These are phyloP conservation scores for Kwoniella dendrophila DNA, from an alignment of 768 basidiomycete genomes.

Conservation along the genomic window DNA sequence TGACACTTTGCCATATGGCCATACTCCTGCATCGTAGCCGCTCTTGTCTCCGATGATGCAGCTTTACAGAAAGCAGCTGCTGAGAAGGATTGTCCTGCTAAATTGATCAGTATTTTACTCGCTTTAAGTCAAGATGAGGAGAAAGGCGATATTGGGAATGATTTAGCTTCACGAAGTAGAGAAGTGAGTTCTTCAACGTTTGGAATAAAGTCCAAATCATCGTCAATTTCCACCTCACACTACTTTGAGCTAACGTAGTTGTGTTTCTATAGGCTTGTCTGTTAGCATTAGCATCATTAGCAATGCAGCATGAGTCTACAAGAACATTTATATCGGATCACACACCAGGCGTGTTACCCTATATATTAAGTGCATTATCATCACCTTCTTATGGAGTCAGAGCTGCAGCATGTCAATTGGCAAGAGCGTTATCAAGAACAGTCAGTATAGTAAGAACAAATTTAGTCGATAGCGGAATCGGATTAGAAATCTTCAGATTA, in stretches of 20 bases:
- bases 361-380: conserved; percentile 63
- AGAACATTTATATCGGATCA: conserved; percentile 69
- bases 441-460: conserved; percentile 80
- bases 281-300: conserved; percentile 71
- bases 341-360: conserved; percentile 61
- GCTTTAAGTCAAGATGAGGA: conserved; percentile 40
- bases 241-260: background rate
- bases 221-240: background rate
- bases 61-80: conserved; percentile 69
- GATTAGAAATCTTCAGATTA: conserved; percentile 68
- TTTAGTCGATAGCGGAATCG: conserved; percentile 78
- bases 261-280: conserved; percentile 65
- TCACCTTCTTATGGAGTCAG: conserved; percentile 74
- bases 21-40: conserved; percentile 65
- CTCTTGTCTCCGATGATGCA: conserved; percentile 70
- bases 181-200: conserved; percentile 39
- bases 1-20: too few species aligned
- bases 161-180: conserved; percentile 32
- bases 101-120: conserved; percentile 58
- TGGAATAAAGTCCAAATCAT: too few species aligned
- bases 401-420: conserved; percentile 82
- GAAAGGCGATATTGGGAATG: conserved; percentile 36
- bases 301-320: conserved; percentile 72
- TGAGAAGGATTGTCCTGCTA: conserved; percentile 69
- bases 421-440: conserved; percentile 75